Percentiles rank a stretch among this genome's conserved stretches.
phyloP scores from a whole-genome alignment of 495 filamentous ascomycete genomes.

The Margaritispora aquatica region DNA sequence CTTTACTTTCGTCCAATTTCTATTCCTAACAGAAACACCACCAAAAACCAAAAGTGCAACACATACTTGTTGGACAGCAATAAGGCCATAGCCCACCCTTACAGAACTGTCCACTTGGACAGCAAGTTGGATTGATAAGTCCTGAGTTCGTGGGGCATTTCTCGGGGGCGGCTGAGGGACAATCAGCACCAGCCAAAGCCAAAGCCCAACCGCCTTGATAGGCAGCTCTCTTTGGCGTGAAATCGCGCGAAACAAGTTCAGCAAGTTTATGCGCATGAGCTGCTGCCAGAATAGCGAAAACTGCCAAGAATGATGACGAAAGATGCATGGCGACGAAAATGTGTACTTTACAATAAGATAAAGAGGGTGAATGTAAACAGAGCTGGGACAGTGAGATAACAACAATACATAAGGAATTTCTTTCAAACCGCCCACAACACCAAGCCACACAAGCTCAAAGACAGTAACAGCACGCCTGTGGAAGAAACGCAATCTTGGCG shows the following conservation, averaged over 20 bases:
- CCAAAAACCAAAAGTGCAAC: neutral
- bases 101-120: slow-evolving; percentile 9
- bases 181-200: slow-evolving; percentile 9
- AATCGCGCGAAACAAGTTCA: neutral
- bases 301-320: neutral
- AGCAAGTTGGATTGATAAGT: slow-evolving; percentile 10
- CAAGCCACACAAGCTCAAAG: neutral
- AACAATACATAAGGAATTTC: neutral
- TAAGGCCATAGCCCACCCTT: neutral
- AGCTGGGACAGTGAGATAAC: neutral
- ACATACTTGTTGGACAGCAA: slow-evolving; percentile 15
- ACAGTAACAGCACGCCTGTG: neutral
- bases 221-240: slow-evolving; percentile 1
- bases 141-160: neutral
- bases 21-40: neutral
- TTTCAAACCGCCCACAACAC: neutral
- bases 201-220: slow-evolving; percentile 17
- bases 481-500: neutral
- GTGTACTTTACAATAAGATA: neutral
- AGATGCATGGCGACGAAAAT: neutral
- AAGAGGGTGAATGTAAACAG: neutral
- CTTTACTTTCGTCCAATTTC: too few species aligned
- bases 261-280: neutral
- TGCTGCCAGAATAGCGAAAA: neutral
- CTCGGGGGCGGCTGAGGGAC: slow-evolving; percentile 10